phyloP scores from a whole-genome alignment of 2,329 filamentous ascomycete species.

The Penicillium sp. region DNA sequence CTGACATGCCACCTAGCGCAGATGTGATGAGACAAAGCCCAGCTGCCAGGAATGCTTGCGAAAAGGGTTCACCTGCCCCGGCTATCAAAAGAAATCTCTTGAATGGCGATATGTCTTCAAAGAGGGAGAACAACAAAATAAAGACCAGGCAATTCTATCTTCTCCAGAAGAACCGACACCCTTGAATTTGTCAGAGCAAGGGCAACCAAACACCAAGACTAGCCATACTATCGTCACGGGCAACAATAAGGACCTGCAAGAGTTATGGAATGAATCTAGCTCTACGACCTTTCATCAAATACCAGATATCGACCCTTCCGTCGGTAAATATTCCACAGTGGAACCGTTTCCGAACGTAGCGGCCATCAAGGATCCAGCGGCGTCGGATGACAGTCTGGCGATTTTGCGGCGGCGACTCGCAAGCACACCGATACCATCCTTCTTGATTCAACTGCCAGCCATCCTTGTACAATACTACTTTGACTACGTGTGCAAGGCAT shows the following conservation, averaged over 20 bases:
- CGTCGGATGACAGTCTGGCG: conserved; percentile 18
- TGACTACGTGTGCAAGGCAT: conserved; percentile 25
- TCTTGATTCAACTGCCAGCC: conserved; percentile 24
- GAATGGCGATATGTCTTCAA: conserved; percentile 27
- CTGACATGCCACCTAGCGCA: conserved; percentile 19
- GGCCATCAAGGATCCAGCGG: not conserved
- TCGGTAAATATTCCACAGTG: conserved; percentile 4
- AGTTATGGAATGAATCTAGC: conserved; percentile 14
- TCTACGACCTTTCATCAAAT: conserved; percentile 20
- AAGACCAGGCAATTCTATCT: not conserved
- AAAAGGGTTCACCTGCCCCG: conserved; percentile 21
- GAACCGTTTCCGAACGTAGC: not conserved
- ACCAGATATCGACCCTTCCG: conserved; percentile 15
- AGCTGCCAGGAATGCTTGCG: conserved; percentile 24
- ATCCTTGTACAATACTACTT: conserved; percentile 28
- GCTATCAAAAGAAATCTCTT: conserved; percentile 23
- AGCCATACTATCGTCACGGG: conserved; percentile 1
- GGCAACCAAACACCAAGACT: not conserved
- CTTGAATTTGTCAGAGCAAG: not conserved
- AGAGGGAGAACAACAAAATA: conserved; percentile 10
- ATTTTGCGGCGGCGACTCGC: conserved; percentile 21
- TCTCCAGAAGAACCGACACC: not conserved
- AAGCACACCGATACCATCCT: conserved; percentile 20
- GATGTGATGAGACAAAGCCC: conserved; percentile 27
- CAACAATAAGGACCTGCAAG: conserved; percentile 7